Base-by-base conservation (phyloP, 371 early-diverging fungal species). In the Saksenaea oblongispora region DNA sequence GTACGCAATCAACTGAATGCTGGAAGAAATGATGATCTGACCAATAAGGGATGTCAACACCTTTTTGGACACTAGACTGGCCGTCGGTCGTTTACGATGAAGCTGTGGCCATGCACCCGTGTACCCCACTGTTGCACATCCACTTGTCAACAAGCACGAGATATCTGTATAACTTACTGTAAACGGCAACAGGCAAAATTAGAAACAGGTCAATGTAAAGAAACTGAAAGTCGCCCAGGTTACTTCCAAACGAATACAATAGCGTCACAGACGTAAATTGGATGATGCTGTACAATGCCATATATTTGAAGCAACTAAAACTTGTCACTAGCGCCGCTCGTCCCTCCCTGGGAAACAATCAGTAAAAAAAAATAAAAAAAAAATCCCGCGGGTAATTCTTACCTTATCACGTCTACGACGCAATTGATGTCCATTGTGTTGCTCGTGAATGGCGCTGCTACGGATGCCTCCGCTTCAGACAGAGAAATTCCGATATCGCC, bases 401-500 rank as follows among this genome's bases (percentile, higher is more conserved):
- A 85, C 88, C 85, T 85, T 55, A 99, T 94, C 39, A 98, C 90
- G 56, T 91, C 88, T 47, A 96, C 80, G 0, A 99, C 96, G 73
- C 98, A 98, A 39, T 83, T 83, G 63, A 99, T 93, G 63, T 98
- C 94, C 53, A 84, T 91, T 9, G 87, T 87, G 47, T 88, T 86
- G 42, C 95, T 93, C 0, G 97, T 97, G 73, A 99, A 99, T 0
- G 97, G 97, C 4, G 99, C 98, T 2, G 98, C 99, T 1, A 99
- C 95, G 37, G 94, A 95, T 3, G 98, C 96, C 68, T 98, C 99
- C 13, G 98, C 98, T 65, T 97, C 95, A 7, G 96, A 95, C 31
- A 99, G 76, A 15, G 98, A 95, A 15, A 99, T 78, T 1, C 99
- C 99, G 31, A 99, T 96, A 77, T 99, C 98, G 9, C 99, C 99